A percentile compares a stretch with the other conserved stretches of the same genome.
Evolutionary conservation across 2,329 filamentous ascomycete genomes (phyloP).

Genomic region (Magnaporthales sp.): DNA sequence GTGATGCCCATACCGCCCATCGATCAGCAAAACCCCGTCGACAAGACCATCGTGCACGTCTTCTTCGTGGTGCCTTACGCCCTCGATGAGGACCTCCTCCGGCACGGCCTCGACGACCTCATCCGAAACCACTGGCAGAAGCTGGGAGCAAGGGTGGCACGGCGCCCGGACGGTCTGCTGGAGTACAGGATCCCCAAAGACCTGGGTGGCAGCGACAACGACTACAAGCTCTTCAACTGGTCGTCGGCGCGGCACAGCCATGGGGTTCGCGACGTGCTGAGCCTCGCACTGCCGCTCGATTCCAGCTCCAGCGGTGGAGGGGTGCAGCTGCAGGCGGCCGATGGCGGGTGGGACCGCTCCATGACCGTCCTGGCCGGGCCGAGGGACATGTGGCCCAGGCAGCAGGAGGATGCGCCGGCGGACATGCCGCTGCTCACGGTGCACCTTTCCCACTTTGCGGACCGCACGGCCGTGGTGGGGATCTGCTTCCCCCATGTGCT

Average conservation of each 20-base stretch:
- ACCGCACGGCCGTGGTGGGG: not conserved
- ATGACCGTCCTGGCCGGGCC: not conserved
- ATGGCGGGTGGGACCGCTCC: not conserved
- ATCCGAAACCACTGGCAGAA: not conserved
- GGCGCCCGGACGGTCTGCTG: conserved; percentile 1
- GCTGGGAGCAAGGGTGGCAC: not conserved
- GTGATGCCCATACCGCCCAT: not conserved
- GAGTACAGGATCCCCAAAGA: conserved; percentile 1
- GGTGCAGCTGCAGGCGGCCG: not conserved
- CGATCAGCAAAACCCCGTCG: not conserved
- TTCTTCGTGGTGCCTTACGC: conserved; percentile 1
- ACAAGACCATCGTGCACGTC: not conserved
- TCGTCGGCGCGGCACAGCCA: not conserved
- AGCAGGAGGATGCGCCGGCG: not conserved
- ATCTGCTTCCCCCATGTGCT: not conserved
- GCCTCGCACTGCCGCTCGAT: no score
- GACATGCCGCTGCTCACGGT: conserved; percentile 2
- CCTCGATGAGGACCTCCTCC: not conserved
- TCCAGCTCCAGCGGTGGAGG: no score
- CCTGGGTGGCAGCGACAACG: not conserved
- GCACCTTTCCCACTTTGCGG: not conserved
- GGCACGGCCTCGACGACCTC: not conserved
- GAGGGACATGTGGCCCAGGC: not conserved
- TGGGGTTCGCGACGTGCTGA: not conserved
- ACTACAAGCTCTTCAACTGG: not conserved